Evolutionary conservation across 352 stramenopile genomes (phyloP).

Genomic region (Thraustochytrium sp.): DNA sequence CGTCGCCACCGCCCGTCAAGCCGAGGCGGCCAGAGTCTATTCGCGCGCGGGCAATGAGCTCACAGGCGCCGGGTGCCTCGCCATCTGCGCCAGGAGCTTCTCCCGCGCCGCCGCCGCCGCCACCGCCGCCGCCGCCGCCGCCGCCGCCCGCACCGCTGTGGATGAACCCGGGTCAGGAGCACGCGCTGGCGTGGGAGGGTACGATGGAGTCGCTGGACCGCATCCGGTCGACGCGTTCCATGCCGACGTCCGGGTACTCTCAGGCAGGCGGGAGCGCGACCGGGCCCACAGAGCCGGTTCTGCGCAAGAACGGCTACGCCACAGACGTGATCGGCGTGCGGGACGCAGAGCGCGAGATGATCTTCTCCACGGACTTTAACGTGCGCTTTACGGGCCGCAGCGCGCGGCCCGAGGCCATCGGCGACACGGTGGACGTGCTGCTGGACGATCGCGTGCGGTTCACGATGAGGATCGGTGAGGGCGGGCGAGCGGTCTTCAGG

Average conservation of each 20-base stretch:
- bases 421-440: conserved; percentile 4
- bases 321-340: background rate
- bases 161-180: background rate
- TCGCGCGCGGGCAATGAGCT: background rate
- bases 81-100: background rate
- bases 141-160: background rate
- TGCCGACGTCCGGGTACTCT: background rate
- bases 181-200: background rate
- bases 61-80: background rate
- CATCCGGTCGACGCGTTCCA: background rate
- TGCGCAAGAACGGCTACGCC: conserved; percentile 6
- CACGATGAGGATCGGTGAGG: conserved; percentile 2
- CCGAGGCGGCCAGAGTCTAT: background rate
- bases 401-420: background rate
- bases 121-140: background rate
- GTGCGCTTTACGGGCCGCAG: conserved; percentile 32
- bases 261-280: background rate
- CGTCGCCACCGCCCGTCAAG: background rate
- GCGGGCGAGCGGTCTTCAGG: background rate
- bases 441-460: background rate
- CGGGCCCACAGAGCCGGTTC: background rate
- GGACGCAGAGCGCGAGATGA: background rate
- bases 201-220: background rate
- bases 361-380: conserved; percentile 23
- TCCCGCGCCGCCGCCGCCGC: background rate